These are phyloP conservation scores for Diddensiella caesifluorescens DNA, from an alignment of 805 yeast species.

Conservation along the genomic window DNA sequence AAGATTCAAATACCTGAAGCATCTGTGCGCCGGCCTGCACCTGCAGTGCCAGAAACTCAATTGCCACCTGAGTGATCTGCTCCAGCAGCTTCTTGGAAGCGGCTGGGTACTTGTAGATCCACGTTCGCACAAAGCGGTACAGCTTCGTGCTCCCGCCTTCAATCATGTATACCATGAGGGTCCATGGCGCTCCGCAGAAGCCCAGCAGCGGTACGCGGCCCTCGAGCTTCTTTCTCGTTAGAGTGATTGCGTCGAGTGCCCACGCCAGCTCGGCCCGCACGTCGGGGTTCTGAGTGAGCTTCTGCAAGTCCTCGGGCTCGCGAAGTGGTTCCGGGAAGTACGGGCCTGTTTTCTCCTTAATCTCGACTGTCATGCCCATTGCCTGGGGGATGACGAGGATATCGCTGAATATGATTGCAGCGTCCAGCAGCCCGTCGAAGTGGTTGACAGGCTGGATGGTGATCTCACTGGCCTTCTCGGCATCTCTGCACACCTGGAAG, in stretches of 20 bases:
- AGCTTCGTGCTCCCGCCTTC: slow-evolving; percentile 95
- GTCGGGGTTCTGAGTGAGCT: slow-evolving; percentile 52
- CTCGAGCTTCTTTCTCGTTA: slow-evolving; percentile 76
- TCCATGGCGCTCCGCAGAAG: slow-evolving; percentile 98
- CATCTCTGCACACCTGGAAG: slow-evolving; percentile 91
- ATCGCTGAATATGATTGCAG: slow-evolving; percentile 95
- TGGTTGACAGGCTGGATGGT: slow-evolving; percentile 95
- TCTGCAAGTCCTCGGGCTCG: slow-evolving; percentile 56
- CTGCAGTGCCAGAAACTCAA: slow-evolving; percentile 90
- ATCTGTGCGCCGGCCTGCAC: slow-evolving; percentile 98
- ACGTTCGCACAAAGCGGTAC: slow-evolving; percentile 85
- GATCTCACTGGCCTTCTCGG: slow-evolving; percentile 88
- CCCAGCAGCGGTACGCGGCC: slow-evolving; percentile 95
- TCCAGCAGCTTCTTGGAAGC: slow-evolving; percentile 66
- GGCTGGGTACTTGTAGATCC: slow-evolving; percentile 79
- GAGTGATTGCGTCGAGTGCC: slow-evolving; percentile 91
- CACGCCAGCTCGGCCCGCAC: slow-evolving; percentile 76
- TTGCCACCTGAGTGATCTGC: slow-evolving; percentile 77
- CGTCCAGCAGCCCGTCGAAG: slow-evolving; percentile 84
- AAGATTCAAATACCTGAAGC: slow-evolving; percentile 92
- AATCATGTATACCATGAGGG: slow-evolving; percentile 90
- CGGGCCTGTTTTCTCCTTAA: slow-evolving; percentile 94
- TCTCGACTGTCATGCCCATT: slow-evolving; percentile 90
- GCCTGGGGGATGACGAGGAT: slow-evolving; percentile 97
- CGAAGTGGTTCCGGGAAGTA: slow-evolving; percentile 86